Evolutionary conservation across 441 rosid species (phyloP), one percentile per base, ranked within the genome.

Genomic region (Brassica hybrid): DNA sequence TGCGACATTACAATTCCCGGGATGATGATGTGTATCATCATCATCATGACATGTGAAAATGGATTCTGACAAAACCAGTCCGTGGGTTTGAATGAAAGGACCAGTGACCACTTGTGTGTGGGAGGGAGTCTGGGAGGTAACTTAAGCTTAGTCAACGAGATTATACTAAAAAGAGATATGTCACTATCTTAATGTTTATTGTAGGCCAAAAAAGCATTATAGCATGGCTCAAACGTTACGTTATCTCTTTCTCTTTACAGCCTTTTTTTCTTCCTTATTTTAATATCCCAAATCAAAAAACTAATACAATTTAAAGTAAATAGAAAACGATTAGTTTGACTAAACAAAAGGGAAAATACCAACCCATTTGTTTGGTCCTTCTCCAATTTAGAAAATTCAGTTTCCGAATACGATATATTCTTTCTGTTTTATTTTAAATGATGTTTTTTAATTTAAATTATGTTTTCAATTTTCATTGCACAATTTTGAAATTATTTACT

Each of bases 351-450:
- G 27, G 2, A 3, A 23, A 68, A 2, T 68, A 63, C 75, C 23
- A 76, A 30, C 69, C 48, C 27, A 76, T 14, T 23, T 86, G 78
- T 84, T 88, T 86, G 90, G 90, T 89, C 86, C 89, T 71, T 79
- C 6, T 30, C 34, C 77, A 89, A 72, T 84, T 86, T 86, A 84
- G 81, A 88, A 88, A 94, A 89, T 30, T 30, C 6, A 30, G 6
- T 14, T 30, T 30, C 34, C 34, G 34, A 30, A 30, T 30, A 30
- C 34, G 34, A 30, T 30, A 30, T 30, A 30, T 30, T 30, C 34
- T 30, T 30, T 30, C 34, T 30, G 34, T 30, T 30, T 30, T 30
- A 30, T 30, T 30, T 30, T 30, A 30, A 30, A 30, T 30, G 34
- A 30, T 30, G 34, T 30, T 30, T 30, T 30, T 30, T 30, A 30